Evolutionary conservation across 1,284 basidiomycete species (phyloP).

Genomic region (Austropuccinia psidii): DNA sequence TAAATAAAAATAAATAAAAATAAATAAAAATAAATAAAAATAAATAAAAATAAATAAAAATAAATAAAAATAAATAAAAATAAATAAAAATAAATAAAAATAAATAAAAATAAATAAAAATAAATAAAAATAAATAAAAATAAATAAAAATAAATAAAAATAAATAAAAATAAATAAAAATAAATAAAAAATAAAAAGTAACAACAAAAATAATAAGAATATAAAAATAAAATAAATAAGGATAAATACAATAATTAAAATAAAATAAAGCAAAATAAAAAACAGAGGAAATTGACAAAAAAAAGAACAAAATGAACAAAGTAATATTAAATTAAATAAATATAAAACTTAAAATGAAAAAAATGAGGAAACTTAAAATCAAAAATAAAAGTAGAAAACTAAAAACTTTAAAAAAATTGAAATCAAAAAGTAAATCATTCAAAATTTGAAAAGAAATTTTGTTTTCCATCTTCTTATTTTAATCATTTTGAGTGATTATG

Average conservation of each 20-base stretch:
- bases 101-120: neutral
- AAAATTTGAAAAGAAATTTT: too few relatives aligned
- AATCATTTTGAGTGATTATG: too few relatives aligned
- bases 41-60: neutral
- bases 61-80: neutral
- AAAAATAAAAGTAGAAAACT: too few relatives aligned
- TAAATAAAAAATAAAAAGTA: neutral
- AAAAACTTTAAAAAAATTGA: too few relatives aligned
- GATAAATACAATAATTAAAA: neutral
- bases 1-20: neutral
- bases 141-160: neutral
- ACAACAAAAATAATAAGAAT: neutral
- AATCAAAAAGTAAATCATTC: too few relatives aligned
- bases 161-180: neutral
- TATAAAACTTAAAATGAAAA: too few relatives aligned
- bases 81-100: neutral
- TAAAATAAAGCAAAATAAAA: neutral
- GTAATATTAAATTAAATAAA: too few relatives aligned
- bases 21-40: neutral
- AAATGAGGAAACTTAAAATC: too few relatives aligned
- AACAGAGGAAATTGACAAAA: neutral
- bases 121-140: neutral
- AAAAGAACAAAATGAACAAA: too few relatives aligned
- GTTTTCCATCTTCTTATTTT: too few relatives aligned
- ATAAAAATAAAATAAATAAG: neutral